Evolutionary conservation across 2,329 filamentous ascomycete genomes (phyloP), one percentile per base, ranked within the genome.

Genomic region (Ophiobolus disseminans): DNA sequence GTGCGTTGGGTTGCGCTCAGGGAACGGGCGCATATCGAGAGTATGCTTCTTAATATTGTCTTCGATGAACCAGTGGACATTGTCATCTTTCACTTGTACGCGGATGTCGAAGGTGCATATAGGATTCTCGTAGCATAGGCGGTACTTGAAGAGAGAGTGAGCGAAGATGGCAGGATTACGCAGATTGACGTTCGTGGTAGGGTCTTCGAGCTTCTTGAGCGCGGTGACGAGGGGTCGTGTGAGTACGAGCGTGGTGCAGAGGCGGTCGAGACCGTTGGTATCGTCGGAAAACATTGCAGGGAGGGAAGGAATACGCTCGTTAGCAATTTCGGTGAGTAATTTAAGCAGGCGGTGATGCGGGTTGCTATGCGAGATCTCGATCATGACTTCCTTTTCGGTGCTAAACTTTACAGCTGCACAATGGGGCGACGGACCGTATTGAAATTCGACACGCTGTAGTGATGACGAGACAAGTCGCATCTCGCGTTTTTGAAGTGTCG

Each of bases 301-400:
- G 48, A 89, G 74, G 30, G 80, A 75, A 58, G 88, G 84, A 13
- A 80, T 44, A 50, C 73, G 78, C 67, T 78, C 75, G 63, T 87
- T 87, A 50, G 86, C 80, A 6, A 86, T 74, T 3, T 74, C 76
- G 43, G 79, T 80, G 50, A 91, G 76, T 35, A 82, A 75, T 55
- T 86, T 83, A 16, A 80, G 73, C 10, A 88, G 79, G 14, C 85
- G 81, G 35, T 86, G 75, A 62, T 91, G 88, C 2, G 89, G 88
- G 60, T 89, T 90, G 10, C 77, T 78, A 11, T 76, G 74, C 31
- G 86, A 80, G 16, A 93, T 76, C 20, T 76, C 73, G 21, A 94
- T 75, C 13, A 76, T 76, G 56, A 89, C 83, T 26, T 68, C 55
- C 7, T 60, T 57, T 25, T 66, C 63, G 2, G 76, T 68, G 3